Evolutionary conservation across 2,329 filamentous ascomycete species (phyloP), one percentile per base, ranked within the genome.

Genomic region (Colletotrichum orbiculare): DNA sequence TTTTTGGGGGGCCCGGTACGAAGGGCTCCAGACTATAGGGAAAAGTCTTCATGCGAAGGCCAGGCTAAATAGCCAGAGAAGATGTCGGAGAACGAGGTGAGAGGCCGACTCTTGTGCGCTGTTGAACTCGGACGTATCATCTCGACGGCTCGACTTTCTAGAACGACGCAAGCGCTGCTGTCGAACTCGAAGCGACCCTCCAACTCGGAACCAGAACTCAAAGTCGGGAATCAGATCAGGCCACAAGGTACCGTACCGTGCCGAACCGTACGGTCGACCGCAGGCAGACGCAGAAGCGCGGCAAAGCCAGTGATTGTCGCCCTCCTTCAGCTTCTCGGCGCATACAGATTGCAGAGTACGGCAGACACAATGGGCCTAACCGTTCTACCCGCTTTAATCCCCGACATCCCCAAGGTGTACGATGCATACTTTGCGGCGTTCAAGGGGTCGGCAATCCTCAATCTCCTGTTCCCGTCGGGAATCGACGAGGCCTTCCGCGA

Each of bases 401-500:
- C 79, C 12, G 82, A 83, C 69, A 82, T 83, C 70, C 74, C 75
- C 38, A 72, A 73, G 39, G 75, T 83, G 39, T 84, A 83, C 75
- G 77, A 83, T 65, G 74, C 78, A 54, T 83, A 83, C 73, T 83
- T 83, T 45, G 63, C 41, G n/a, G 78, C 81, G 38, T 83, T 83
- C 73, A 73, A 76, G 55, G 75, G 77, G 61, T 72, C 72, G 8
- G 65, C 78, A 25, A 79, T 83, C 64, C 74, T 81, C 48, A 73
- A 78, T 34, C 75, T 82, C n/a, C 71, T 82, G n/a, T 83, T 82
- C 63, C 78, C 81, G 0, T 67, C 60, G 13, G 73, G 74, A 38
- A 67, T 73, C 55, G 71, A 75, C 41, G 73, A 76, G 3, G 74
- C 76, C 38, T 82, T 82, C 70, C 78, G 81, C 43, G 75, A 79